Percentiles rank a stretch among this genome's conserved stretches.
phyloP scores from a whole-genome alignment of 768 basidiomycete species.

The Macrocybe gigantea region DNA sequence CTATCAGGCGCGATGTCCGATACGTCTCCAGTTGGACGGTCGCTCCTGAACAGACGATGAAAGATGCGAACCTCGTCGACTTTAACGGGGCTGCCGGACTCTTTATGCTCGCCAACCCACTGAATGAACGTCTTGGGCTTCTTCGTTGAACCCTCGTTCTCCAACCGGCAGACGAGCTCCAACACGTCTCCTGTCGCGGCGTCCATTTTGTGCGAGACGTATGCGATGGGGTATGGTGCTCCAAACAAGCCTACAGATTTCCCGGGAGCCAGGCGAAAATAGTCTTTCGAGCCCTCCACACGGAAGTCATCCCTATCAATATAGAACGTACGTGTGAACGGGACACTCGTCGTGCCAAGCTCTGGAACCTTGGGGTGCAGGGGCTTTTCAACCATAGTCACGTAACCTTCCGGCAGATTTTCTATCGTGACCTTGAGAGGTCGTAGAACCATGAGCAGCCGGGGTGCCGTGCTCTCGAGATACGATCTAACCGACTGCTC shows the following conservation, averaged over 20 bases:
- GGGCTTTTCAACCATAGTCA: constrained; percentile 80
- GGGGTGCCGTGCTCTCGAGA: constrained; percentile 82
- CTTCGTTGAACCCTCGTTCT: constrained; percentile 56
- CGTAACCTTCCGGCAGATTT: constrained; percentile 84
- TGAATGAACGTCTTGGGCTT: constrained; percentile 96
- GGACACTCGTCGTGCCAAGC: constrained; percentile 75
- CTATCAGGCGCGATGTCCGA: constrained; percentile 81
- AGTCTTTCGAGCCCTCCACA: constrained; percentile 85
- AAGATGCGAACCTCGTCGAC: constrained; percentile 92
- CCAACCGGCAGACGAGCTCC: constrained; percentile 76
- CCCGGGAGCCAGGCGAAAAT: constrained; percentile 95
- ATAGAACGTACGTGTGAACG: constrained; percentile 84
- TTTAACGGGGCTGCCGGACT: constrained; percentile 74
- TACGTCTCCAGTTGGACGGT: constrained; percentile 83
- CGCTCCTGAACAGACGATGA: constrained; percentile 90
- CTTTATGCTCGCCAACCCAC: constrained; percentile 86
- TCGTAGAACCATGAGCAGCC: constrained; percentile 85
- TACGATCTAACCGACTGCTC: constrained; percentile 86
- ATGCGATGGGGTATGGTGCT: constrained; percentile 87
- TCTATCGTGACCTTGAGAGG: constrained; percentile 91
- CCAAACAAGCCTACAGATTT: constrained; percentile 97
- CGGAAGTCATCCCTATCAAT: constrained; percentile 95
- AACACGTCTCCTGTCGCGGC: constrained; percentile 63
- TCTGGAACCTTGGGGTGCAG: constrained; percentile 91
- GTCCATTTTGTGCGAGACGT: constrained; percentile 83